Evolutionary conservation across 202 grass and related monocot genomes (phyloP), one percentile per base, ranked within the genome.

Genomic region (Musa balbisiana): DNA sequence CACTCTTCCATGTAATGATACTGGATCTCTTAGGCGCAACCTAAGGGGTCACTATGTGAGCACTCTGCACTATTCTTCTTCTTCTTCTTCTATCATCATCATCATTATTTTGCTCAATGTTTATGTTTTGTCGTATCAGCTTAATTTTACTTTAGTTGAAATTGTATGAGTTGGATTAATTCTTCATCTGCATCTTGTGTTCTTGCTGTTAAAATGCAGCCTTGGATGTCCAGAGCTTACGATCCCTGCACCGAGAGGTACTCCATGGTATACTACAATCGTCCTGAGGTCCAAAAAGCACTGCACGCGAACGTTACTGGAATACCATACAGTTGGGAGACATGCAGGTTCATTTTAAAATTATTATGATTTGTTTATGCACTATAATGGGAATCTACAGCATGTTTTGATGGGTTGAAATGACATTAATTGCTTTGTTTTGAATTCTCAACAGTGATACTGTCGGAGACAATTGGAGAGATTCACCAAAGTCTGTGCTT

Each of bases 261-360:
- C 73, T 84, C 90, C 8, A 91, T 14, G 10, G 51, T 60, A 23
- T 92, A 97, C 69, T 97, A 89, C 66, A 92, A 97, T 62, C 78
- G 25, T 26, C 84, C 62, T 52, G 87, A 88, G 52, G 93, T 97
- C 80, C 93, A 97, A 33, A 82, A 20, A 22, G 93, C 90, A 25
- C 88, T 93, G 70, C 93, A 91, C 75, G 93, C 93, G 71, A 97
- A 97, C 78, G 70, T 83, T 49, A 91, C 86, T 53, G 84, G 79
- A 3, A 82, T 97, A 16, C 85, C 89, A 13, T 97, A 97, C 75
- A 16, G 78, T 15, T 92, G 93, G 90, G 17, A 74, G 1, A 87
- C 84, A 54, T 96, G 92, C 90, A 96, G 89, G 92, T 96, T 66
- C 23, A 1, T 68, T 26, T 24, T 50, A 8, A 60, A 23, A 52